Evolutionary conservation across 1,139 yeast genomes (phyloP).

Genomic region (Kurtzmaniella quercitrusa): DNA sequence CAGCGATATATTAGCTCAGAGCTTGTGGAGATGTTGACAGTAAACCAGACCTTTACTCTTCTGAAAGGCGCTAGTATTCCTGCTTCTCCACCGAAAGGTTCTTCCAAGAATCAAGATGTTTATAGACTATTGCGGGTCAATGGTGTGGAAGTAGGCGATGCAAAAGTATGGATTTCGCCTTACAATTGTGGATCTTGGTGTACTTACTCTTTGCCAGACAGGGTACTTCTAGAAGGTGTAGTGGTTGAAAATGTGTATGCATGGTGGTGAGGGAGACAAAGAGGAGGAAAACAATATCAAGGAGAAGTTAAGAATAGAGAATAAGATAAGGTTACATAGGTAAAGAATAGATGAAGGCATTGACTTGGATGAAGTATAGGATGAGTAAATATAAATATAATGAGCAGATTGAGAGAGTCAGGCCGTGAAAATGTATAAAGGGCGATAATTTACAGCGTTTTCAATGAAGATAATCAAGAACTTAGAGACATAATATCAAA

Average conservation of each 20-base stretch:
- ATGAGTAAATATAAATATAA: no score
- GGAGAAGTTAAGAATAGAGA: no score
- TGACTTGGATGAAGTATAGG: no score
- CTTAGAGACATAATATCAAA: no score
- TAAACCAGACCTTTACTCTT: slow-evolving; percentile 6
- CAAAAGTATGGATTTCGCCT: slow-evolving; percentile 29
- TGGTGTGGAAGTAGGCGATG: slow-evolving; percentile 26
- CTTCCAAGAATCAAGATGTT: slow-evolving; percentile 11
- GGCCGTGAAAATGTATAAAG: no score
- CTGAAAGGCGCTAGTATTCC: slow-evolving; percentile 12
- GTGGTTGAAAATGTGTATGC: slow-evolving; percentile 34
- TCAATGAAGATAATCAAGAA: no score
- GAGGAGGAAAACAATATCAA: no score
- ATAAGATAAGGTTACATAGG: no score
- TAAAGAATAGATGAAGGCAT: no score
- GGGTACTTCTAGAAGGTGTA: slow-evolving; percentile 28
- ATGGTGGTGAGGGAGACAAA: slow-evolving; percentile 13
- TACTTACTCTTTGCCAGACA: slow-evolving; percentile 21
- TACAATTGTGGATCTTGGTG: slow-evolving; percentile 12
- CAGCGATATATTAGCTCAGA: slow-evolving; percentile 17
- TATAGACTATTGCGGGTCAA: slow-evolving; percentile 31
- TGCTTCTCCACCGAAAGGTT: slow-evolving; percentile 13
- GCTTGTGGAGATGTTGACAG: slow-evolving; percentile 10
- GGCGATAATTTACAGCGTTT: no score
- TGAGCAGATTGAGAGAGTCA: no score